These are phyloP conservation scores for Tylopilus subfusipes DNA, from an alignment of 768 basidiomycete species.

Conservation along the genomic window DNA sequence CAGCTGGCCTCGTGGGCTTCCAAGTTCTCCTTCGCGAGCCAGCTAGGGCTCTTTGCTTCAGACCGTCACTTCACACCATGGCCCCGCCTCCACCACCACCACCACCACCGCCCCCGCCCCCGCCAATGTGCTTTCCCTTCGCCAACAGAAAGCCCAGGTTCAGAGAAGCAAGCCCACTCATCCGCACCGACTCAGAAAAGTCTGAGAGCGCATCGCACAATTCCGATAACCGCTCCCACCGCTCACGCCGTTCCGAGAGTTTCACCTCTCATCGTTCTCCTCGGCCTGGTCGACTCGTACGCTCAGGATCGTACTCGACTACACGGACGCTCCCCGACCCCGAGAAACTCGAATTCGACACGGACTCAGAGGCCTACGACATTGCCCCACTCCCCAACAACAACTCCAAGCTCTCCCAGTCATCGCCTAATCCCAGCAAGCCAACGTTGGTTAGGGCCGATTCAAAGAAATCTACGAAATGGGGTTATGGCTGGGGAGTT, in stretches of 20 bases:
- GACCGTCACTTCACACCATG: conserved; percentile 36
- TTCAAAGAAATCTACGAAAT: conserved; percentile 54
- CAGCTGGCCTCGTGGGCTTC: conserved; percentile 28
- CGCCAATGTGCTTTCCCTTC: conserved; percentile 62
- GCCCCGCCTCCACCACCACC: conserved; percentile 45
- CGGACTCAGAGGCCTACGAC: conserved; percentile 63
- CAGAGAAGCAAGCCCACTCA: conserved; percentile 30
- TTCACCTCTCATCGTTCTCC: conserved; percentile 22
- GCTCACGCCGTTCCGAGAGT: conserved; percentile 26
- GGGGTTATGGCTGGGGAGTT: conserved; percentile 72
- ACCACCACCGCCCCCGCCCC: conserved; percentile 48
- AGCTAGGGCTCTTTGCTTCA: conserved; percentile 18
- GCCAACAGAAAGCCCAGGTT: conserved; percentile 25
- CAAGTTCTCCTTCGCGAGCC: conserved; percentile 14
- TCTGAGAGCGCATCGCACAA: conserved; percentile 40
- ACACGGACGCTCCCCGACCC: conserved; percentile 38
- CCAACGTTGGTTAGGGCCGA: conserved; percentile 51
- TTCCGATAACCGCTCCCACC: conserved; percentile 27
- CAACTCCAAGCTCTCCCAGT: conserved; percentile 40
- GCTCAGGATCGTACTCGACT: conserved; percentile 44
- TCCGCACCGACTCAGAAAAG: conserved; percentile 41
- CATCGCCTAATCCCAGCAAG: conserved; percentile 33
- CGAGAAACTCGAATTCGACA: conserved; percentile 53
- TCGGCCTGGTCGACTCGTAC: conserved; percentile 30
- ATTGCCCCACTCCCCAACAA: conserved; percentile 28